Percentiles rank a stretch among this genome's conserved stretches.
Conservation (phyloP, 805 yeast species). For the Ogataea thermomethanolica region DNA sequence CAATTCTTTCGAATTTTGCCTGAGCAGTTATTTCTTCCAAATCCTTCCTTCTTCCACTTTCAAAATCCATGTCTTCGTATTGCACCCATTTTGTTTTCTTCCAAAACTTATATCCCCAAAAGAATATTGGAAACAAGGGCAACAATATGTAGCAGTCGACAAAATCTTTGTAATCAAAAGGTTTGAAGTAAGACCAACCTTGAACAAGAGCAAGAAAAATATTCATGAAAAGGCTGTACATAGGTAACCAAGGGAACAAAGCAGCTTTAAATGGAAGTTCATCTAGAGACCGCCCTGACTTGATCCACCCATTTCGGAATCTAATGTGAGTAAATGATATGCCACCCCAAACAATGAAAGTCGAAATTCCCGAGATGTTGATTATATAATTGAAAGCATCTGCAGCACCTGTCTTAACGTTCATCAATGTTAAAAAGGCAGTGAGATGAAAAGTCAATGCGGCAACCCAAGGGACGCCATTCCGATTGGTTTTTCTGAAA, state of each 20-base stretch:
- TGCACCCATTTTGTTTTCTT: slow-evolving; percentile 15
- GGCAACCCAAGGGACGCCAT: slow-evolving; percentile 65
- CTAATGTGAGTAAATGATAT: slow-evolving; percentile 54
- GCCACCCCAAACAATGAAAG: slow-evolving; percentile 65
- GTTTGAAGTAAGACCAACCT: slow-evolving; percentile 61
- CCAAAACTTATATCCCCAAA: slow-evolving; percentile 26
- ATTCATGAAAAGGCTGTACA: slow-evolving; percentile 47
- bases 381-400: slow-evolving; percentile 58
- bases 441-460: slow-evolving; percentile 50
- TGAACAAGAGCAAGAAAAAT: slow-evolving; percentile 55
- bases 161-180: slow-evolving; percentile 50
- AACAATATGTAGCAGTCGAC: slow-evolving; percentile 60
- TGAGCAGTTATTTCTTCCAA: slow-evolving; percentile 7
- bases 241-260: slow-evolving; percentile 51
- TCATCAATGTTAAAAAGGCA: slow-evolving; percentile 56
- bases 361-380: slow-evolving; percentile 62
- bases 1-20: no score
- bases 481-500: slow-evolving; percentile 47
- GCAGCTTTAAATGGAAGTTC: slow-evolving; percentile 53
- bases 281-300: slow-evolving; percentile 38
- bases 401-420: slow-evolving; percentile 55
- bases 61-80: slow-evolving; percentile 43
- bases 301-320: slow-evolving; percentile 47
- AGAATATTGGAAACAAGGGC: slow-evolving; percentile 47
- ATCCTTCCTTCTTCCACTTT: slow-evolving; percentile 43